phyloP scores from a whole-genome alignment of 2,329 filamentous ascomycete genomes.

The Aspergillus udagawae region DNA sequence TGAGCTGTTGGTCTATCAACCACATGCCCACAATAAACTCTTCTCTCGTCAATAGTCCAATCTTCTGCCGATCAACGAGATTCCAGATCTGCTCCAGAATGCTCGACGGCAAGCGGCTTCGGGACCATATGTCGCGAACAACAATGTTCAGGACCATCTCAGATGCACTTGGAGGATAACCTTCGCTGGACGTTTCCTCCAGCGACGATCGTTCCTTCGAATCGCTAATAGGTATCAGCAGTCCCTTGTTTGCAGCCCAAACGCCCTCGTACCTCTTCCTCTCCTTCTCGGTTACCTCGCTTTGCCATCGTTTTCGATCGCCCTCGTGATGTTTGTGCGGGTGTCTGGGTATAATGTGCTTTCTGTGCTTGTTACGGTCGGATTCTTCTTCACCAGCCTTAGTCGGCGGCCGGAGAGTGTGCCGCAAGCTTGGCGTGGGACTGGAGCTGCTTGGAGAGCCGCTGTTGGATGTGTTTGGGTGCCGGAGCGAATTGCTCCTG shows the following conservation, averaged over 20 bases:
- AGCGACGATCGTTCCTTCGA: slow-evolving; percentile 7
- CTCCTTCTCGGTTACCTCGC: slow-evolving; percentile 42
- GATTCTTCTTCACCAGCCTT: slow-evolving; percentile 33
- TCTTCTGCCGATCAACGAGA: slow-evolving; percentile 38
- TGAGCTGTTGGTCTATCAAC: slow-evolving; percentile 48
- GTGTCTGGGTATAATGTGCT: slow-evolving; percentile 40
- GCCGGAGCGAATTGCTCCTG: slow-evolving; percentile 34
- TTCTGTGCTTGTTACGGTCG: slow-evolving; percentile 28
- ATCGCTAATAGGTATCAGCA: slow-evolving; percentile 26
- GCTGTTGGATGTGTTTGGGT: slow-evolving; percentile 27
- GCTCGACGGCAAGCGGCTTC: slow-evolving; percentile 39
- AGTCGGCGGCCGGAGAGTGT: slow-evolving; percentile 39
- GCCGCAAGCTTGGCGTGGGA: slow-evolving; percentile 36
- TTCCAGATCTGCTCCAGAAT: slow-evolving; percentile 45
- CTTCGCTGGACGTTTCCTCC: slow-evolving; percentile 8
- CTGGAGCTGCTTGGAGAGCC: slow-evolving; percentile 31
- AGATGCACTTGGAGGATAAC: slow-evolving; percentile 23
- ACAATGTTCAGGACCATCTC: slow-evolving; percentile 45
- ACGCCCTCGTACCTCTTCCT: slow-evolving; percentile 49
- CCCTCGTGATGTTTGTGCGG: slow-evolving; percentile 48
- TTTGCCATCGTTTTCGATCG: slow-evolving; percentile 44
- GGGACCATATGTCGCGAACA: slow-evolving; percentile 47
- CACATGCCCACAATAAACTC: slow-evolving; percentile 50
- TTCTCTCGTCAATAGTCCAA: slow-evolving; percentile 39
- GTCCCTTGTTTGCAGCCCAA: slow-evolving; percentile 48